A percentile compares a stretch with the other conserved stretches of the same genome.
Conservation (phyloP, 257 asterid genomes). For the Fraxinus pennsylvanica region DNA sequence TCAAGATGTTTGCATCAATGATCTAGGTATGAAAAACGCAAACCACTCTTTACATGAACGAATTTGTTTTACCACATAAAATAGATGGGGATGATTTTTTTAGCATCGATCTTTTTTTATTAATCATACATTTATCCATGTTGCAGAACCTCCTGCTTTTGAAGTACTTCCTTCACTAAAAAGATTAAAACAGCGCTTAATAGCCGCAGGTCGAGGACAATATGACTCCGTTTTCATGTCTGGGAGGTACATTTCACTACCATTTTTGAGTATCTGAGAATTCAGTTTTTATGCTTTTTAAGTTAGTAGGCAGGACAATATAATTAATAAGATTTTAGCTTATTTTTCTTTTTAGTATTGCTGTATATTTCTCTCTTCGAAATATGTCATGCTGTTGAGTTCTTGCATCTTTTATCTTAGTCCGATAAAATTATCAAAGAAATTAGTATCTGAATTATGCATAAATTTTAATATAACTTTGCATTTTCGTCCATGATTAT, state of each 20-base stretch:
- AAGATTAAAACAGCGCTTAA: slow-evolving; percentile 76
- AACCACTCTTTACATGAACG: not conserved
- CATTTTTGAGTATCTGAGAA: slow-evolving; percentile 7
- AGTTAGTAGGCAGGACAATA: not conserved
- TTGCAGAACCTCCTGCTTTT: slow-evolving; percentile 85
- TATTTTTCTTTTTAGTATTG: not conserved
- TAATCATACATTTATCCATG: no score
- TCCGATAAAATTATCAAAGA: no score
- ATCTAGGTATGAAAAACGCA: slow-evolving; percentile 57
- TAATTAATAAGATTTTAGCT: not conserved
- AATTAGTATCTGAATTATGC: not conserved
- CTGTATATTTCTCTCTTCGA: not conserved
- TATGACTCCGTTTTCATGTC: slow-evolving; percentile 95
- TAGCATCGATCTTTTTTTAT: not conserved
- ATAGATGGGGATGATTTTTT: not conserved
- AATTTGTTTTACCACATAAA: not conserved
- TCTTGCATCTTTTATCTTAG: not conserved
- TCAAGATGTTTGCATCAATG: slow-evolving; percentile 86
- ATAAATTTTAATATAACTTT: not conserved
- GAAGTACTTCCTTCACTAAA: slow-evolving; percentile 87
- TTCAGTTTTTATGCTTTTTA: not conserved
- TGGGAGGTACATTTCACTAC: slow-evolving; percentile 60
- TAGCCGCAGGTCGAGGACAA: slow-evolving; percentile 83
- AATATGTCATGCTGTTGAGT: not conserved
- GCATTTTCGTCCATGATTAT: not conserved